A percentile compares a stretch with the other conserved stretches of the same genome.
phyloP scores from a whole-genome alignment of 106 monocot genomes.

The Phalaenopsis equestris region DNA sequence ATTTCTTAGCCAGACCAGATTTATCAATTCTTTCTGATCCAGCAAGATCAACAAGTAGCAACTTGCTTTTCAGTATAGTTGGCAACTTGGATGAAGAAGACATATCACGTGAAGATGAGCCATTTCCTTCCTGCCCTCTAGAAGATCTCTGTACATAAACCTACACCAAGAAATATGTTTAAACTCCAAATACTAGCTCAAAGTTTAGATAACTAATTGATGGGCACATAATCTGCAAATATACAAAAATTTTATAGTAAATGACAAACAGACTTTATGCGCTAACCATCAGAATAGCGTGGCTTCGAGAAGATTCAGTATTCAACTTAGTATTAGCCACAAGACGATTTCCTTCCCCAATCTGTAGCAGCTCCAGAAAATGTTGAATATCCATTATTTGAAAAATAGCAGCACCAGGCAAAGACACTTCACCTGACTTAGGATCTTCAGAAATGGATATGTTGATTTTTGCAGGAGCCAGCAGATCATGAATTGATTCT shows the following conservation, averaged over 20 bases:
- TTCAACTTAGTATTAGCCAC: constrained; percentile 75
- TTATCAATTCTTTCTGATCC: constrained; percentile 82
- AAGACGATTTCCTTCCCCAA: constrained; percentile 66
- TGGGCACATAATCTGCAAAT: background rate
- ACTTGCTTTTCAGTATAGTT: constrained; percentile 53
- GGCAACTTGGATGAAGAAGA: constrained; percentile 28
- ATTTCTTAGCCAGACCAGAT: constrained; percentile 35
- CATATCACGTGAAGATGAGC: constrained; percentile 11
- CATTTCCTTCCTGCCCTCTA: constrained; percentile 31
- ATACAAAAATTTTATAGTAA: background rate
- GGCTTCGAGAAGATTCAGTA: constrained; percentile 82
- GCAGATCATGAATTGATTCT: constrained; percentile 68
- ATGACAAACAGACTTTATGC: background rate
- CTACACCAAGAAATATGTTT: constrained; percentile 13
- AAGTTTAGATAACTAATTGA: background rate
- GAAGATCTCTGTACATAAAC: constrained; percentile 49
- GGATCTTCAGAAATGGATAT: constrained; percentile 62
- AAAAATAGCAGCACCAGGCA: constrained; percentile 49
- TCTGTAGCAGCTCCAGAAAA: constrained; percentile 51
- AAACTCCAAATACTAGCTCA: background rate
- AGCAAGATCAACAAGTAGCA: constrained; percentile 80
- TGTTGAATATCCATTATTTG: constrained; percentile 45
- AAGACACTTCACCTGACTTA: constrained; percentile 55
- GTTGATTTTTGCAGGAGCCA: constrained; percentile 53
- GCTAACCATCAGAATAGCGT: constrained; percentile 60